These are phyloP conservation scores for Lactifluus hygrophoroides DNA, from an alignment of 768 basidiomycete species.

Conservation along the genomic window DNA sequence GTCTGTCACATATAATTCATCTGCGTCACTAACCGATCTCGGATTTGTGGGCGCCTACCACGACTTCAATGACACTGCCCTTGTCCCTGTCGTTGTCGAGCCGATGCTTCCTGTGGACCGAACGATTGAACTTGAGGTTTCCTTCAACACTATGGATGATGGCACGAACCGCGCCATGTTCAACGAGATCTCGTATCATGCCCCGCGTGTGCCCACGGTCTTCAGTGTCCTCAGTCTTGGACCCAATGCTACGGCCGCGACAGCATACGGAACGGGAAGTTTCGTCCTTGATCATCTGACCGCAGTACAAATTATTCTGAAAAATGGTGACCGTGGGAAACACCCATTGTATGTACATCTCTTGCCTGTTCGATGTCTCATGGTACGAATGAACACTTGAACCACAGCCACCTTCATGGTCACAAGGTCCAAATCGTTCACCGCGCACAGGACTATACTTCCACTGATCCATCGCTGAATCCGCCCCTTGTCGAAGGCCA, in stretches of 20 bases:
- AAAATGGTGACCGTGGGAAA: conserved; percentile 62
- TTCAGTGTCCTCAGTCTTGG: conserved; percentile 75
- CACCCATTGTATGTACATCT: conserved; percentile 70
- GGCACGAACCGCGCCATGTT: conserved; percentile 81
- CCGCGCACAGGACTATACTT: conserved; percentile 60
- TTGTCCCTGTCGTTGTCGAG: conserved; percentile 53
- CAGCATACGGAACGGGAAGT: conserved; percentile 73
- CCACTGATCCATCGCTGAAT: conserved; percentile 67
- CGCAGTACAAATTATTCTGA: conserved; percentile 68
- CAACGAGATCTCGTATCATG: conserved; percentile 60
- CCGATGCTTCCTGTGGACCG: conserved; percentile 44
- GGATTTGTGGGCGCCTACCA: conserved; percentile 49
- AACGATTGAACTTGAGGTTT: conserved; percentile 60
- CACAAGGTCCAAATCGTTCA: conserved; percentile 80
- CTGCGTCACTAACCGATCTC: conserved; percentile 42
- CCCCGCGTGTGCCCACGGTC: conserved; percentile 64
- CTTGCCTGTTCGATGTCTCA: conserved; percentile 7
- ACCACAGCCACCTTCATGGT: conserved; percentile 76
- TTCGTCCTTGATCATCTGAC: conserved; percentile 69
- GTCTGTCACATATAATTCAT: conserved; percentile 64
- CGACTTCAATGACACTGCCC: conserved; percentile 54
- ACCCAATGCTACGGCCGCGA: conserved; percentile 50
- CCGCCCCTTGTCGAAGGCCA: conserved; percentile 73
- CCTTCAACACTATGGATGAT: conserved; percentile 79
- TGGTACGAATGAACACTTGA: background rate